phyloP scores from a whole-genome alignment of 1,284 basidiomycete species.

The Trichosporon sp. region DNA sequence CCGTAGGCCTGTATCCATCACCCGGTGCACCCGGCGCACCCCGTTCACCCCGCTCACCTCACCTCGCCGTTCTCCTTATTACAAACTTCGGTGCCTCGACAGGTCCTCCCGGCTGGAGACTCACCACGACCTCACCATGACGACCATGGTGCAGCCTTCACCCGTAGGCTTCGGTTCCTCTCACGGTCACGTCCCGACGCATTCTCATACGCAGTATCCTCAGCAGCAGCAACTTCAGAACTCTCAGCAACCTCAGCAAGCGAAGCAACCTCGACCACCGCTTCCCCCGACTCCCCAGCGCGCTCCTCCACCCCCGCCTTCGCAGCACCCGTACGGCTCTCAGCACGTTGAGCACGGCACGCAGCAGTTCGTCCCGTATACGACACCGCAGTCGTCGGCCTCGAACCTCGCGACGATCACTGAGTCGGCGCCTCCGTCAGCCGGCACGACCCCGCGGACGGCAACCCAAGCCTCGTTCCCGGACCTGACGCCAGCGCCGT shows the following conservation, averaged over 20 bases:
- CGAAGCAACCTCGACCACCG: background rate
- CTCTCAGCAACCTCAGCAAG: background rate
- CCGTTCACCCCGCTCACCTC: constrained; percentile 11
- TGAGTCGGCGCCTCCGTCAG: background rate
- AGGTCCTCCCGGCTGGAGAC: background rate
- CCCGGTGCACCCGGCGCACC: constrained; percentile 3
- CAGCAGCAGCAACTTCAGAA: constrained; percentile 8
- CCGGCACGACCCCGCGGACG: background rate
- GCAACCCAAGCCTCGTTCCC: background rate
- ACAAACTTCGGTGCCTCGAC: constrained; percentile 13
- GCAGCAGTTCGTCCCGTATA: background rate
- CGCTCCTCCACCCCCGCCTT: background rate
- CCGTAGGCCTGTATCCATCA: background rate
- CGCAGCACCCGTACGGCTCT: background rate
- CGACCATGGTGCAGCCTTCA: constrained; percentile 7
- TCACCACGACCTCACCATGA: constrained; percentile 7
- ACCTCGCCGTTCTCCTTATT: constrained; percentile 9
- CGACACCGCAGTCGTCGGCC: background rate
- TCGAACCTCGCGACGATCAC: constrained; percentile 4
- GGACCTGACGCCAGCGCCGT: background rate
- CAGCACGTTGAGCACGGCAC: background rate
- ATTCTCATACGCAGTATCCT: constrained; percentile 3
- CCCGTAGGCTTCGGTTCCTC: background rate
- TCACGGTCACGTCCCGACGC: background rate
- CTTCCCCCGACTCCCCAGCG: background rate